Evolutionary conservation across 768 basidiomycete genomes (phyloP), one percentile per base, ranked within the genome.

Genomic region (Lactifluus hygrophoroides): DNA sequence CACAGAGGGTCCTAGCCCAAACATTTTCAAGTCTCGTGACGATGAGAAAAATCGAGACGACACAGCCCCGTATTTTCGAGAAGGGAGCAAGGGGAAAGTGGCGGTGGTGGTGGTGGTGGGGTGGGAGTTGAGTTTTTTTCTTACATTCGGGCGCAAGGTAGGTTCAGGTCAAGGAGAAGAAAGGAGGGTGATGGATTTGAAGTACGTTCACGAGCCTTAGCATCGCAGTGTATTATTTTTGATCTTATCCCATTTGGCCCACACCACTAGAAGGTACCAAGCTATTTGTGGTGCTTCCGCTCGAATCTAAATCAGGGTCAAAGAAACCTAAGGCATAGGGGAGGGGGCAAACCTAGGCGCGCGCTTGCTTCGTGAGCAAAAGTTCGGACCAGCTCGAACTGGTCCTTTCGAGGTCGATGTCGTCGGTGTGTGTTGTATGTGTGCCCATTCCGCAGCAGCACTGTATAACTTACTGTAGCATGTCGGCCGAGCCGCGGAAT

Each of bases 371-470:
- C 30, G 25, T 45, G 43, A 28, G n/a, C 56, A 8, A 43, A 46
- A 35, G 27, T 19, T 14, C 28, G 40, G 51, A 53, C 37, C 57
- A 19, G 38, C 23, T 53, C 57, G 57, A 58, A 58, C 51, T 23
- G 28, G 21, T 37, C 35, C 28, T 34, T 25, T 14, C 3, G 23
- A 23, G 35, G 42, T 43, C 42, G 21, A 10, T 23, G 21, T 3
- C 42, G 19, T 32, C 10, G 5, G 32, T 32, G 5, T 5, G 32
- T 5, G 32, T 5, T n/a, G 40, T 3, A 4, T 17, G 40, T 38
- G 11, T 14, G 10, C 28, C 23, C 11, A 17, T 23, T 25, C 44
- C 16, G 53, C 30, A 34, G 23, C n/a, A n/a, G n/a, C n/a, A n/a
- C n/a, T n/a, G n/a, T n/a, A n/a, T n/a, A n/a, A n/a, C n/a, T n/a